Evolutionary conservation across 2,329 filamentous ascomycete species (phyloP).

Genomic region (Arthroderma sp.): DNA sequence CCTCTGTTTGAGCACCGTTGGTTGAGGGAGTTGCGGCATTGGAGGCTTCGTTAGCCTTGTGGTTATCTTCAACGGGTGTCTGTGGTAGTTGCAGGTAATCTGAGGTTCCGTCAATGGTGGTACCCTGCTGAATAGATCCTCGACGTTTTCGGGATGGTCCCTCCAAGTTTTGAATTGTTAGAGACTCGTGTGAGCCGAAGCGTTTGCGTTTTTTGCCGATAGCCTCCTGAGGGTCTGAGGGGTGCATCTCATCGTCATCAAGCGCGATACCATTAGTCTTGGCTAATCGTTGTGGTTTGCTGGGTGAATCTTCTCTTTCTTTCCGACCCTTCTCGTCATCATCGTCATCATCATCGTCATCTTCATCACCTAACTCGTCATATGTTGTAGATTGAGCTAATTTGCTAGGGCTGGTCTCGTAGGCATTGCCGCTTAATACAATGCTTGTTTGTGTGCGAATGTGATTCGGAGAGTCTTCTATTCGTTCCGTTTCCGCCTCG

Average conservation of each 20-base stretch:
- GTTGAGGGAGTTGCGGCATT: conserved; percentile 19
- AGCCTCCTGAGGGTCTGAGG: conserved; percentile 16
- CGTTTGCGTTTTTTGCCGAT: conserved; percentile 30
- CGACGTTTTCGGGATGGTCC: conserved; percentile 30
- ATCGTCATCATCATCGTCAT: conserved; percentile 20
- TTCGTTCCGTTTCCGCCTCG: conserved; percentile 85
- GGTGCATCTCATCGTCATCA: conserved; percentile 12
- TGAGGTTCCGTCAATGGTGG: neutral
- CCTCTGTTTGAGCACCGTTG: conserved; percentile 16
- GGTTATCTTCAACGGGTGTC: neutral
- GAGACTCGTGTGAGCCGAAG: conserved; percentile 12
- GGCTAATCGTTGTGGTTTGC: conserved; percentile 22
- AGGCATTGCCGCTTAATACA: conserved; percentile 45
- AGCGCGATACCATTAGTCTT: conserved; percentile 20
- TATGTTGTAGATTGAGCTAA: conserved; percentile 46
- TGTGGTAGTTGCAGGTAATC: neutral
- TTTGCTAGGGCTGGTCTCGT: conserved; percentile 64
- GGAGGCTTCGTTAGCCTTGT: conserved; percentile 3
- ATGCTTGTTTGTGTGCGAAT: conserved; percentile 47
- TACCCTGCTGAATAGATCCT: conserved; percentile 25
- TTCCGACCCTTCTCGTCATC: conserved; percentile 17
- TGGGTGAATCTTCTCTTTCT: conserved; percentile 26
- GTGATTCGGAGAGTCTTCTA: conserved; percentile 74
- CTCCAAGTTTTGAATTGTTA: conserved; percentile 9
- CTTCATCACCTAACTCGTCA: conserved; percentile 37